Base-by-base conservation (phyloP, 2,329 filamentous ascomycete species). In the Hypoxylon rubiginosum region DNA sequence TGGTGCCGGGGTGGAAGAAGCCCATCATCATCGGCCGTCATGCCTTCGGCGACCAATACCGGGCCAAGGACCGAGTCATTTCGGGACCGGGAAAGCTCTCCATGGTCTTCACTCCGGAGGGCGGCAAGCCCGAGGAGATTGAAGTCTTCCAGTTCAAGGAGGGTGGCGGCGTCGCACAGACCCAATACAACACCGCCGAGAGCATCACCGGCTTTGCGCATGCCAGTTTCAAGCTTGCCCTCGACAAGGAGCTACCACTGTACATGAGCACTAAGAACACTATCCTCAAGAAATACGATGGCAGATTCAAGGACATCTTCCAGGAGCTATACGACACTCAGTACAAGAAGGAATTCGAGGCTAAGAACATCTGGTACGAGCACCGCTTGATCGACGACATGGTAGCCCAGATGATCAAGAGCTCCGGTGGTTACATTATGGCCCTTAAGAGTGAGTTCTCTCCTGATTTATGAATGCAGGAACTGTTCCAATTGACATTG, bases 231-330 rank as follows among this genome's bases (percentile, higher is more conserved):
- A 97, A 97, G 90, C 89, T 97, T 73, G 95, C 96, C 34, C 84
- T 98, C 49, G 86, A 89, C 81, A 96, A 97, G 88, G 85, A 85
- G 70, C 85, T 97, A 72, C 96, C 96, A n/a, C 86, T 99, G 76
- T 99, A 98, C 86, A 97, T 98, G 95, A 97, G 93, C 88, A 99
- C 96, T 82, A 99, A 99, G 91, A 98, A 98, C 88, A 99, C 96
- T 74, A 99, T 99, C 75, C 85, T 99, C 74, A 99, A 99, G 88
- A 95, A 94, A 82, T 99, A 99, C 83, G 96, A 99, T 79, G 96
- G 96, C 57, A 89, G 92, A 75, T 99, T 99, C 89, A 98, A 98
- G 90, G 96, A 99, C 78, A 97, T 98, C 81, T 99, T 99, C 90
- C 92, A 99, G 87, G 92, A 97, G 78, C 89, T 98, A 76, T 99